phyloP scores from a whole-genome alignment of 163 green algal species.

The Smithsoniella earleae region DNA sequence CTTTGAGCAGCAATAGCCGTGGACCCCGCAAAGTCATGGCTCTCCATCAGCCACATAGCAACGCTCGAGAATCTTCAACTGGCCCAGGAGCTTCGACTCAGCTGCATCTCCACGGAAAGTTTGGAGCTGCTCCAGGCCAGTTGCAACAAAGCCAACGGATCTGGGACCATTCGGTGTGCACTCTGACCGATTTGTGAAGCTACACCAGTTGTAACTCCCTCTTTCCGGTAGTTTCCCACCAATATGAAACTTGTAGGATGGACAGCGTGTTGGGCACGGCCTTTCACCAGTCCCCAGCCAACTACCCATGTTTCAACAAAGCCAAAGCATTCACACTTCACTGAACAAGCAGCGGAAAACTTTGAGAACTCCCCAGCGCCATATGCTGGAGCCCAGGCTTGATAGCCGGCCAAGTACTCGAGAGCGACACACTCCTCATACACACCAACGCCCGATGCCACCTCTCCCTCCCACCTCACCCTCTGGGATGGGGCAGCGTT shows the following conservation, averaged over 20 bases:
- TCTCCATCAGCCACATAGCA: background rate
- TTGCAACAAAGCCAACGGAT: background rate
- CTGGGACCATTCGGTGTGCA: background rate
- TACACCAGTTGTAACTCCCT: too few species aligned
- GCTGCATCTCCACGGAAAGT: background rate
- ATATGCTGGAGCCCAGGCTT: slow-evolving; percentile 1
- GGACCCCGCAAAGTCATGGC: slow-evolving; percentile 23
- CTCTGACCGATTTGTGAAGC: too few species aligned
- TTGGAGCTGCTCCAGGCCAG: background rate
- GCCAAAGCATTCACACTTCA: background rate
- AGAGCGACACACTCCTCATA: background rate
- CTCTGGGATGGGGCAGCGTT: background rate
- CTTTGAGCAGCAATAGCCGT: background rate
- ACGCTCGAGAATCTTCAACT: too few species aligned
- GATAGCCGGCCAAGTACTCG: background rate
- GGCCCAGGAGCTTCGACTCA: too few species aligned
- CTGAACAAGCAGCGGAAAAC: slow-evolving; percentile 12
- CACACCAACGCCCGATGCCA: background rate
- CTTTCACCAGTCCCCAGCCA: background rate
- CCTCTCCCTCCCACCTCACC: slow-evolving; percentile 19
- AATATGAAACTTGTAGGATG: background rate
- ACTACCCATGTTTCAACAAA: background rate
- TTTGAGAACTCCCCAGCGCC: background rate
- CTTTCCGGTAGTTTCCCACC: background rate
- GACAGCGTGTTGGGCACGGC: background rate